A percentile compares a stretch with the other conserved stretches of the same genome.
Conservation (phyloP, 176 grass and related monocot genomes). For the Rhynchospora tenuis region DNA sequence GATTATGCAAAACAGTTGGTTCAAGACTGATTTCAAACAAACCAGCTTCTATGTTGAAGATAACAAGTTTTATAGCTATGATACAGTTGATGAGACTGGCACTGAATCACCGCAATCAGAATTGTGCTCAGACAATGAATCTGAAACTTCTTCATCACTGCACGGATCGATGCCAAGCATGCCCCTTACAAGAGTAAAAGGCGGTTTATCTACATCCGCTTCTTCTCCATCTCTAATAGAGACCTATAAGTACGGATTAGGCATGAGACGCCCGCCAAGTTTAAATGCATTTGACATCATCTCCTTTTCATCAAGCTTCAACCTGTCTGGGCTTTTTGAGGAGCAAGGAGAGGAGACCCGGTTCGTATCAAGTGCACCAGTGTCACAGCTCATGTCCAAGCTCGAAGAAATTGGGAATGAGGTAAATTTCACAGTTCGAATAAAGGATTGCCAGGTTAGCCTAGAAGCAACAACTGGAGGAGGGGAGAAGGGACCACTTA, state of each 20-base stretch:
- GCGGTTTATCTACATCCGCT: constrained; percentile 26
- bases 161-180: not conserved
- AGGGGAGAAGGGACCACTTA: constrained; percentile 43
- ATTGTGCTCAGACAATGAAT: constrained; percentile 11
- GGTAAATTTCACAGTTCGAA: constrained; percentile 40
- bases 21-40: constrained; percentile 47
- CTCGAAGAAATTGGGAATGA: constrained; percentile 46
- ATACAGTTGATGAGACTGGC: constrained; percentile 11
- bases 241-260: not conserved
- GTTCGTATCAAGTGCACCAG: constrained; percentile 37
- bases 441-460: constrained; percentile 43
- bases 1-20: constrained; percentile 50
- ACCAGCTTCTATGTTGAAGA: constrained; percentile 48
- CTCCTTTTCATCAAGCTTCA: constrained; percentile 46
- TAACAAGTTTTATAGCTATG: constrained; percentile 33
- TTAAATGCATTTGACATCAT: constrained; percentile 70
- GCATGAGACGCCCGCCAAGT: constrained; percentile 35
- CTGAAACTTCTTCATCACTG: not conserved
- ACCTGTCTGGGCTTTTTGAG: constrained; percentile 60
- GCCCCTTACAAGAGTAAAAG: not conserved
- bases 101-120: constrained; percentile 2
- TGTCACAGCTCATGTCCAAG: constrained; percentile 39
- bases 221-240: constrained; percentile 37
- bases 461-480: constrained; percentile 37
- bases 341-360: constrained; percentile 45